phyloP scores from a whole-genome alignment of 345 rosid genomes.

The Syzygium oleosum region DNA sequence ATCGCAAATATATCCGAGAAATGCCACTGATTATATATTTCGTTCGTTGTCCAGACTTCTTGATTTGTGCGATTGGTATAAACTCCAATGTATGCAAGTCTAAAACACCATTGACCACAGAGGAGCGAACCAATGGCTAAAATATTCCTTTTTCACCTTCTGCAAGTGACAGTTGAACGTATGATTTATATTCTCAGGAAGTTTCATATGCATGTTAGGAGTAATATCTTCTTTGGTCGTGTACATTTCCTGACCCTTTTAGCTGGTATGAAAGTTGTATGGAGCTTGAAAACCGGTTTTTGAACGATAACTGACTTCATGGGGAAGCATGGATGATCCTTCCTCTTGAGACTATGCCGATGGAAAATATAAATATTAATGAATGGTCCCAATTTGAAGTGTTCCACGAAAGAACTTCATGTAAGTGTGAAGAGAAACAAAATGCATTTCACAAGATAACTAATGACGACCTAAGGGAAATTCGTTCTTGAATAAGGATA shows the following conservation, averaged over 20 bases:
- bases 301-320: conserved; percentile 7
- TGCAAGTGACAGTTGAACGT: not conserved
- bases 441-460: no score
- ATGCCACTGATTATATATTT: not conserved
- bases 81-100: not conserved
- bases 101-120: not conserved
- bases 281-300: not conserved
- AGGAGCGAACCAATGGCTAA: not conserved
- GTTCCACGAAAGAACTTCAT: not conserved
- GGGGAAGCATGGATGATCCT: conserved; percentile 20
- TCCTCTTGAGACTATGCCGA: conserved; percentile 8
- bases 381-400: not conserved
- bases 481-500: not conserved
- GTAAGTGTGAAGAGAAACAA: not conserved
- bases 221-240: conserved; percentile 3
- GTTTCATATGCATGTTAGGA: not conserved
- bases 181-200: not conserved
- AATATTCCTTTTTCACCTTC: not conserved
- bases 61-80: not conserved
- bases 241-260: no score
- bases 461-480: not conserved
- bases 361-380: not conserved
- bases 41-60: not conserved
- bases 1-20: not conserved
- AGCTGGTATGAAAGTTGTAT: no score